phyloP scores from a whole-genome alignment of 768 basidiomycete species.

The Xerocomellus dryophilus region DNA sequence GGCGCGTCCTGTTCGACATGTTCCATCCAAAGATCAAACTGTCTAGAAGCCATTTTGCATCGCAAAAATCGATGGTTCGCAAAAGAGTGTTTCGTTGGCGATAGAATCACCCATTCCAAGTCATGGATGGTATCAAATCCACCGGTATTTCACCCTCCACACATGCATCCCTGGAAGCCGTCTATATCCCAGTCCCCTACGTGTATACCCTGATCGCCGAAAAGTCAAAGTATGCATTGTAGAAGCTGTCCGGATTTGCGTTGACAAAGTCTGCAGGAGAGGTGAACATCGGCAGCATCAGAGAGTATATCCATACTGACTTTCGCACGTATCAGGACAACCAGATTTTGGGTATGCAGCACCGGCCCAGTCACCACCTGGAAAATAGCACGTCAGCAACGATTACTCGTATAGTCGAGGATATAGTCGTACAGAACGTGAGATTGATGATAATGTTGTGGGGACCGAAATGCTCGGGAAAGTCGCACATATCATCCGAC shows the following conservation, averaged over 20 bases:
- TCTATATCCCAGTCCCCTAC: conserved; percentile 16
- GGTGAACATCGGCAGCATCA: not conserved
- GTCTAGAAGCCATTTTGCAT: not conserved
- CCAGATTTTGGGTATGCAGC: conserved; percentile 43
- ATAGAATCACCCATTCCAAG: not conserved
- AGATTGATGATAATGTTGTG: conserved; percentile 43
- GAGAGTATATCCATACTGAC: conserved; percentile 35
- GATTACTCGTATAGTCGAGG: not conserved
- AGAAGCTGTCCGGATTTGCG: conserved; percentile 59
- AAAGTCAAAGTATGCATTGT: conserved; percentile 70
- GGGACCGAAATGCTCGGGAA: conserved; percentile 34
- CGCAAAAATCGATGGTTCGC: not conserved
- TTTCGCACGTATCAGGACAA: conserved; percentile 51
- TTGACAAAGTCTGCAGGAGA: conserved; percentile 35
- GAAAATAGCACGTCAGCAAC: not conserved
- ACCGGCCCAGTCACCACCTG: conserved; percentile 63
- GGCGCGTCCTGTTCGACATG: not conserved
- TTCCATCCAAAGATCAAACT: too few relatives aligned
- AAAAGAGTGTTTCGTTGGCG: not conserved
- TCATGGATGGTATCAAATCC: conserved; percentile 9
- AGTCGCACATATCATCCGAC: conserved; percentile 35
- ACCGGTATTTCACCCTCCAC: not conserved
- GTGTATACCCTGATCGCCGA: conserved; percentile 54
- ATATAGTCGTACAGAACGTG: conserved; percentile 53
- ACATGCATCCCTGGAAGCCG: not conserved